Conservation (phyloP, 148 eudicot species). For the Heliamphora exappendiculata region DNA sequence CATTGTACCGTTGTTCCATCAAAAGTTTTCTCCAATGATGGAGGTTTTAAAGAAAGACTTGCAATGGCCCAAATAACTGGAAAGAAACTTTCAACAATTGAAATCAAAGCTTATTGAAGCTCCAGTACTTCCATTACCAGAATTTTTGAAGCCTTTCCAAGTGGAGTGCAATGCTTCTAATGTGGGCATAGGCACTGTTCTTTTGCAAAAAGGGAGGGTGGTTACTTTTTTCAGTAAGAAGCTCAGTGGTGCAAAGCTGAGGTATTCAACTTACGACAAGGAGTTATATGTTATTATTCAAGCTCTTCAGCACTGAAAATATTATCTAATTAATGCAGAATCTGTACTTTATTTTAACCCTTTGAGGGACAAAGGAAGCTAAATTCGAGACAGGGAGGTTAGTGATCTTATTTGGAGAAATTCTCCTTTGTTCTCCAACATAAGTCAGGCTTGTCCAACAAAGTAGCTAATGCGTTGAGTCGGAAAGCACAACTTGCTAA, state of each 20-base stretch:
- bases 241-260: not conserved
- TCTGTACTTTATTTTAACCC: not conserved
- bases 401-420: not conserved
- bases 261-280: not conserved
- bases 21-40: not conserved
- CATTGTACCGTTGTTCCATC: too few species aligned
- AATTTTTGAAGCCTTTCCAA: not conserved
- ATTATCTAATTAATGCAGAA: not conserved
- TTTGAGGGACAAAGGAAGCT: not conserved
- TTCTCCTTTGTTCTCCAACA: not conserved
- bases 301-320: not conserved
- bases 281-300: not conserved
- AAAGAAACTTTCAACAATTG: not conserved
- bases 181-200: not conserved
- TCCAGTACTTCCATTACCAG: not conserved
- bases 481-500: not conserved
- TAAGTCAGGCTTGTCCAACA: not conserved
- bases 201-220: not conserved
- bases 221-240: not conserved
- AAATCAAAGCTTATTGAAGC: not conserved
- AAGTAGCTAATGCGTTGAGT: not conserved
- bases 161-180: not conserved
- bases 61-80: not conserved
- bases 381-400: not conserved
- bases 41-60: not conserved